Evolutionary conservation across 495 filamentous ascomycete genomes (phyloP).

Genomic region (Letharia lupina): DNA sequence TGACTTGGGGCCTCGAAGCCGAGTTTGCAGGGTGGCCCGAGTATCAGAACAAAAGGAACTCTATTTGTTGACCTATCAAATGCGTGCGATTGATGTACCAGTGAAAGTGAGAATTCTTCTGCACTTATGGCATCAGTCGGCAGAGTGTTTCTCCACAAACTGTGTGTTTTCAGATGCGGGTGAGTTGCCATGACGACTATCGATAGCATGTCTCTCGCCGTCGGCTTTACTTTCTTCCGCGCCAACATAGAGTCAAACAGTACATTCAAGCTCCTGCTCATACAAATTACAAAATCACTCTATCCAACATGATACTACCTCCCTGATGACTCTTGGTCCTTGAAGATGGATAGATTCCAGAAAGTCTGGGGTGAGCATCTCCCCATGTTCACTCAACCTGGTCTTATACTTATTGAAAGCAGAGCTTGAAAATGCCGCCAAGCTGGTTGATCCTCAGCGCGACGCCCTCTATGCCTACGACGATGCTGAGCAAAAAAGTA

Average conservation of each 20-base stretch:
- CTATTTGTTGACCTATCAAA: neutral
- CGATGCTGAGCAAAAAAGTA: constrained; percentile 51
- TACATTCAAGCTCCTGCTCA: neutral
- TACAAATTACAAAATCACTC: neutral
- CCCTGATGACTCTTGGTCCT: too few species aligned
- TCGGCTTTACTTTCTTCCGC: neutral
- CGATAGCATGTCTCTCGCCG: neutral
- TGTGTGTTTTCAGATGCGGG: neutral
- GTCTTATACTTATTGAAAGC: constrained; percentile 21
- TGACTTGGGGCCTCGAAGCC: constrained; percentile 6
- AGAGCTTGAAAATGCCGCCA: constrained; percentile 87
- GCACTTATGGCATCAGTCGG: neutral
- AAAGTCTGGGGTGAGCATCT: constrained; percentile 49
- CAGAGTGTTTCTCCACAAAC: neutral
- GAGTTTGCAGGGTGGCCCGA: neutral
- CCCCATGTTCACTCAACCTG: constrained; percentile 7
- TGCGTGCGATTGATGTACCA: neutral
- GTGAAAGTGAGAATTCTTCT: neutral
- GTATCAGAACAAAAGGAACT: neutral
- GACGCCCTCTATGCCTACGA: constrained; percentile 89
- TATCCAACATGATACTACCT: too few species aligned
- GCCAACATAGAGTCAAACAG: neutral
- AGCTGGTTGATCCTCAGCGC: constrained; percentile 72
- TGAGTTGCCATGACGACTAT: neutral
- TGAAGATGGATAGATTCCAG: constrained; percentile 45